Evolutionary conservation across 1,284 basidiomycete species (phyloP).

Genomic region (Puccinia triticina): DNA sequence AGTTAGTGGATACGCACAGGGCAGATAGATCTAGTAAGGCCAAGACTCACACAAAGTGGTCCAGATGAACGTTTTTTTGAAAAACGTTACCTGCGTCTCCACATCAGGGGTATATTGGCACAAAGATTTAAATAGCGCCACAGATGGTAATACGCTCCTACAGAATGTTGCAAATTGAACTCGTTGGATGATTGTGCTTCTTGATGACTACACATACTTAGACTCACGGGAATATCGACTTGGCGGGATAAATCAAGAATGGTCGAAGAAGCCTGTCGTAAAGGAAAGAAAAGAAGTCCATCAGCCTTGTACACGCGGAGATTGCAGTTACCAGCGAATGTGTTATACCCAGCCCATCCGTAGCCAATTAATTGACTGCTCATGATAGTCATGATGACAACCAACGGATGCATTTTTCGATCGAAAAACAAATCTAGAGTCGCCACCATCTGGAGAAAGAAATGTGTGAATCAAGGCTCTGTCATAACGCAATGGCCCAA

Average conservation of each 20-base stretch:
- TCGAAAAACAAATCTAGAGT: slow-evolving; percentile 44
- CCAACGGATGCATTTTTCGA: slow-evolving; percentile 3
- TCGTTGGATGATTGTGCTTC: background rate
- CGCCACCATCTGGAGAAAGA: slow-evolving; percentile 27
- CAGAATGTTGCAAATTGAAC: background rate
- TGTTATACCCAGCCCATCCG: slow-evolving; percentile 48
- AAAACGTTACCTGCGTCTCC: slow-evolving; percentile 1
- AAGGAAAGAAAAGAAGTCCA: background rate
- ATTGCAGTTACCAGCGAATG: background rate
- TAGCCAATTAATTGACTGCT: slow-evolving; percentile 46
- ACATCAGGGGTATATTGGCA: background rate
- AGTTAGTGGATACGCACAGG: background rate
- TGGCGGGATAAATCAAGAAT: slow-evolving; percentile 43
- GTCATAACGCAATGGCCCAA: background rate
- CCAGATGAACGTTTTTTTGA: slow-evolving; percentile 33
- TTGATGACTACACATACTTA: background rate
- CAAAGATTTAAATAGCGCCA: slow-evolving; percentile 44
- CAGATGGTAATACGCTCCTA: slow-evolving; percentile 46
- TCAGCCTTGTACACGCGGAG: background rate
- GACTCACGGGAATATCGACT: slow-evolving; percentile 37
- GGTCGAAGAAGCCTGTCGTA: slow-evolving; percentile 32
- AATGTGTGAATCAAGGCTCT: background rate
- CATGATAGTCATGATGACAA: slow-evolving; percentile 22
- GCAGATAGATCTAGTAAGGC: background rate
- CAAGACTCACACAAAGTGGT: slow-evolving; percentile 37